Conservation (phyloP, 345 rosid species). For the Murraya koenigii region DNA sequence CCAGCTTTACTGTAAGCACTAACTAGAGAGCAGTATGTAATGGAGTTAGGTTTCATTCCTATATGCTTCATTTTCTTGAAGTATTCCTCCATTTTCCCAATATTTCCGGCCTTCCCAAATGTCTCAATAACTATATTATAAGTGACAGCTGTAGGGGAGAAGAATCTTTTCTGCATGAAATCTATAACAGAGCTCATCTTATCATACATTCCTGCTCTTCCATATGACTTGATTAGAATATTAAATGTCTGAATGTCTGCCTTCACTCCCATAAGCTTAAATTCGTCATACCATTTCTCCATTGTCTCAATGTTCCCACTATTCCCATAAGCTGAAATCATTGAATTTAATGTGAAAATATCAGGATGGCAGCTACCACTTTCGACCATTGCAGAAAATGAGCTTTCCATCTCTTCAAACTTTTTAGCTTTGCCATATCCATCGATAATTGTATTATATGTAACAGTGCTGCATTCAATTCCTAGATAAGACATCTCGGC, state of each 20-base stretch:
- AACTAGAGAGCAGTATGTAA: constrained; percentile 76
- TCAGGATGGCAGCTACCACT: constrained; percentile 65
- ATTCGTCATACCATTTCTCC: constrained; percentile 24
- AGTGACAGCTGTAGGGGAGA: constrained; percentile 47
- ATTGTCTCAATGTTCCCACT: constrained; percentile 25
- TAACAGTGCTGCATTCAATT: constrained; percentile 55
- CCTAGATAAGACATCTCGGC: constrained; percentile 77
- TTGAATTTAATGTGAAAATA: constrained; percentile 72
- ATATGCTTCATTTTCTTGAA: constrained; percentile 70
- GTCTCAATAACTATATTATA: constrained; percentile 65
- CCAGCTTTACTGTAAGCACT: constrained; percentile 65
- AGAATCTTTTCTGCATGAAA: constrained; percentile 70
- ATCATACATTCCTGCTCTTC: constrained; percentile 53
- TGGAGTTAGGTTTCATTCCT: constrained; percentile 76
- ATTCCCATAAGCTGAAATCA: constrained; percentile 70
- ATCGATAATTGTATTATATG: constrained; percentile 66
- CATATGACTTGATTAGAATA: constrained; percentile 64
- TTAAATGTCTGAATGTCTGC: constrained; percentile 73
- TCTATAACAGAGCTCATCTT: constrained; percentile 65
- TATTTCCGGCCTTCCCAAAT: constrained; percentile 60
- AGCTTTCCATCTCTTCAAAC: constrained; percentile 73
- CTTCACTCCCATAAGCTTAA: constrained; percentile 71
- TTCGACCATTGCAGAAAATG: constrained; percentile 64
- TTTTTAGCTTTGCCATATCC: constrained; percentile 78
- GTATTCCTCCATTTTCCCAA: constrained; percentile 62